Base-by-base conservation (phyloP, 2,329 filamentous ascomycete genomes). In the Cytospora leucostoma region DNA sequence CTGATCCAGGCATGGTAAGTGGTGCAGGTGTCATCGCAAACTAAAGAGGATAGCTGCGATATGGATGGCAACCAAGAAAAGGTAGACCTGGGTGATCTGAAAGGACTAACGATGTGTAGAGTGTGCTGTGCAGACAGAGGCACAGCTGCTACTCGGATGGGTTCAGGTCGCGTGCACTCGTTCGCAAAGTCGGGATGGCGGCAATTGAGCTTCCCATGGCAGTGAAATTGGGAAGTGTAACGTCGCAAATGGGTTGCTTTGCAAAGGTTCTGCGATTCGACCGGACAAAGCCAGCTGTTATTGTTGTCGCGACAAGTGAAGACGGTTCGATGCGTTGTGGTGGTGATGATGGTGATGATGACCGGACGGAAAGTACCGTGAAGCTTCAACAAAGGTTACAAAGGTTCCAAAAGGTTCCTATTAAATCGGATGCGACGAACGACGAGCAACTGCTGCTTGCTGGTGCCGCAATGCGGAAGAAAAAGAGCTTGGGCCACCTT, bases 161-260 rank as follows among this genome's bases (percentile, higher is more conserved):
- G 13, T 12, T 53, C 21, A 55, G 49, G 61, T 61, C 40, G 61
- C 56, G 55, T 59, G 37, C 35, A 40, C 44, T 65, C 47, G 53
- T 32, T 59, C 57, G 58, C 52, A 57, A 59, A 35, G 57, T 34
- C 60, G 49, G 49, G 12, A 21, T 55, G 38, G 61, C 37, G 35
- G 61, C 64, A 44, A 61, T 60, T 64, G 57, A 57, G 53, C 56
- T 63, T 65, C 64, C 64, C 64, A 65, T 65, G 54, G 64, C 64
- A 59, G 54, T 58, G 37, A 54, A 47, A 52, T 15, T 37, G 19
- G 35, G 33, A n/a, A 19, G 35, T 17, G 7, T 27, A 15, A 38
- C 19, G 27, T 27, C 34, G 10, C 33, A 19, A 49, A 34, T 12
- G 27, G 33, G 34, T 12, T 17, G 15, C 59, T 52, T 50, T 59